These are phyloP conservation scores for Magnusiomyces sp. DNA, from an alignment of 1,139 yeast species.

Conservation along the genomic window DNA sequence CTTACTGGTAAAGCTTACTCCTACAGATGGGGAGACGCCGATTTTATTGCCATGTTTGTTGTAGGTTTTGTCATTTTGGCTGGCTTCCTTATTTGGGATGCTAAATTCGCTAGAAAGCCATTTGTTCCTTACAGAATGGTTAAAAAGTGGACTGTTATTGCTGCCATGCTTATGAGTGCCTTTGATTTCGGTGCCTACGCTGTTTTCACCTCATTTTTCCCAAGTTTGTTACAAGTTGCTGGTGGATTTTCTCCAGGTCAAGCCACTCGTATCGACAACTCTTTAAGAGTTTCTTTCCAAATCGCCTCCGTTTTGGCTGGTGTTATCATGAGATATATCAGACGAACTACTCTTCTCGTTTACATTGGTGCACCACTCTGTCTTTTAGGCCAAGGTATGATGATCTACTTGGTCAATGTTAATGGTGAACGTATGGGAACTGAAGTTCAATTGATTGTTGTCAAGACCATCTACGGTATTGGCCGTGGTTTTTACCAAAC, in stretches of 20 bases:
- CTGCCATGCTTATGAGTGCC: conserved; percentile 10
- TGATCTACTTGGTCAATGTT: conserved; percentile 11
- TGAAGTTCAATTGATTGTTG: conserved; percentile 15
- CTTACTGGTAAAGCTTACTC: conserved; percentile 12
- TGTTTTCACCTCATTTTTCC: conserved; percentile 10
- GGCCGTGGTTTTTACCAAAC: conserved; percentile 21
- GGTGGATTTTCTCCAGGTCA: conserved; percentile 10
- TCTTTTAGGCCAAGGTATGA: conserved; percentile 14
- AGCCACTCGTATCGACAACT: conserved; percentile 13
- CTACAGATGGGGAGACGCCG: conserved; percentile 12
- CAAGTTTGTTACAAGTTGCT: conserved; percentile 14
- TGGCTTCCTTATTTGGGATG: conserved; percentile 10
- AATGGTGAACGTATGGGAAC: conserved; percentile 1
- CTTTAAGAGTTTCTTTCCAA: conserved; percentile 13
- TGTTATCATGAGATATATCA: conserved; percentile 10
- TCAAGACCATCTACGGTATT: conserved; percentile 19
- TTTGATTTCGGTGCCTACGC: conserved; percentile 12
- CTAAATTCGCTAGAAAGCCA: conserved; percentile 11
- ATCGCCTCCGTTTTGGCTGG: conserved; percentile 14
- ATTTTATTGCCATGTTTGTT: conserved; percentile 12
- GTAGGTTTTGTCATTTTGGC: conserved; percentile 8
- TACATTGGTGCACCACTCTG: conserved; percentile 13
- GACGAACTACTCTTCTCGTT: conserved; percentile 9
- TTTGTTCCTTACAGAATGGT: conserved; percentile 14
- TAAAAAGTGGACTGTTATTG: conserved; percentile 9